phyloP scores from a whole-genome alignment of 1,284 basidiomycete genomes.

The Tausonia pullulans region DNA sequence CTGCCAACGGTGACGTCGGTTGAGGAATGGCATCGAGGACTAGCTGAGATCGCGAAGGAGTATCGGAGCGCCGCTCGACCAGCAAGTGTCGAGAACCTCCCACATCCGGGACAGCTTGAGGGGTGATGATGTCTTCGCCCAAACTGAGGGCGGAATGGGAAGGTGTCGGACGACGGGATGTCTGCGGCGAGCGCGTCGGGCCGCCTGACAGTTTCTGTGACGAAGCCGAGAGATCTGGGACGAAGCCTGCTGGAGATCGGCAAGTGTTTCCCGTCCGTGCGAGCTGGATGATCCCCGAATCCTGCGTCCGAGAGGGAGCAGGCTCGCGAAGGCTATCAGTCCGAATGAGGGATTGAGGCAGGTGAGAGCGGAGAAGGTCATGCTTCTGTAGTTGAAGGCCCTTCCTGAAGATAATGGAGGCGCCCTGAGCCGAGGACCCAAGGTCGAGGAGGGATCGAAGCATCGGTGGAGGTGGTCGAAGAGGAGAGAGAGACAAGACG shows the following conservation, averaged over 20 bases:
- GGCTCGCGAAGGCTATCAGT: no score
- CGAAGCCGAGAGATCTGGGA: background rate
- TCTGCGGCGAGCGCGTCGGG: background rate
- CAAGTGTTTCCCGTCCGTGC: background rate
- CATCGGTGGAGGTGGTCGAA: background rate
- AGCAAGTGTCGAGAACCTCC: no score
- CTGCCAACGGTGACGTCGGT: background rate
- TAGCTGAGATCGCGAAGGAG: no score
- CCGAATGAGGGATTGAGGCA: background rate
- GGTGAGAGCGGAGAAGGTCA: conserved; percentile 1
- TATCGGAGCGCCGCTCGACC: no score
- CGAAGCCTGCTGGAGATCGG: background rate
- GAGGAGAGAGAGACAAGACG: no score
- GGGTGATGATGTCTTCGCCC: no score
- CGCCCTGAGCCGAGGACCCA: conserved; percentile 2
- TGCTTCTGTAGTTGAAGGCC: conserved; percentile 7
- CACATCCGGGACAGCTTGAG: no score
- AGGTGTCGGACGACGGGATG: no score
- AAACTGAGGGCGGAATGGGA: no score
- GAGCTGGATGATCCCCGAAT: background rate
- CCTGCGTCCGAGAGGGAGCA: background rate
- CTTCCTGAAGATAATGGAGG: conserved; percentile 8
- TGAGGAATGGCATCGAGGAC: no score
- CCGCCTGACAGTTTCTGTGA: background rate
- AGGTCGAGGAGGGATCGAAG: conserved; percentile 6